Evolutionary conservation across 768 basidiomycete genomes (phyloP).

Genomic region (Leccinum aurantiacum): DNA sequence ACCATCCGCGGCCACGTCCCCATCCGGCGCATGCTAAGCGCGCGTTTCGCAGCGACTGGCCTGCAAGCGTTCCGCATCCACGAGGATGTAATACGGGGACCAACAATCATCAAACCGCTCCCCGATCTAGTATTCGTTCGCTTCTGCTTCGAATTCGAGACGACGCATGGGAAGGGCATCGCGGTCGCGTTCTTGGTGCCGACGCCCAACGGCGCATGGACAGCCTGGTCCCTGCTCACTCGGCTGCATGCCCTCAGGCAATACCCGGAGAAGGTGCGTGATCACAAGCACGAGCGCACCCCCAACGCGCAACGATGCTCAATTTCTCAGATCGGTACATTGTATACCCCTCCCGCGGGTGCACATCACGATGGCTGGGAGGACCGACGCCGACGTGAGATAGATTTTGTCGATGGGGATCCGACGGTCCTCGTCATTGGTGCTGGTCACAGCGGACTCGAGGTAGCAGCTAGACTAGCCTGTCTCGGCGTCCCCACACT

Average conservation of each 20-base stretch:
- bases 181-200: slow-evolving; percentile 55
- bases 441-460: slow-evolving; percentile 67
- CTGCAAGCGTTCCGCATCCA: slow-evolving; percentile 19
- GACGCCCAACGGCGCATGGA: slow-evolving; percentile 46
- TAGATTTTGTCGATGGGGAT: slow-evolving; percentile 43
- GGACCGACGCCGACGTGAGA: slow-evolving; percentile 40
- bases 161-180: slow-evolving; percentile 44
- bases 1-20: slow-evolving; percentile 39
- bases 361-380: slow-evolving; percentile 51
- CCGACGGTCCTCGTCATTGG: slow-evolving; percentile 65
- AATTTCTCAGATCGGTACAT: slow-evolving; percentile 31
- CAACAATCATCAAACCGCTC: slow-evolving; percentile 39
- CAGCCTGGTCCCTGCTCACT: slow-evolving; percentile 59
- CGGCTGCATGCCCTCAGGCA: slow-evolving; percentile 55
- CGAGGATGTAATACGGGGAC: slow-evolving; percentile 26
- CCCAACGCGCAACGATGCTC: neutral
- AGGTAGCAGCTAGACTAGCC: slow-evolving; percentile 60
- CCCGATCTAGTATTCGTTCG: slow-evolving; percentile 60
- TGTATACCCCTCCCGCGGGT: slow-evolving; percentile 38
- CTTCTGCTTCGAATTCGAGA: slow-evolving; percentile 56
- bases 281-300: neutral
- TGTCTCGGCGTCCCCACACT: slow-evolving; percentile 52
- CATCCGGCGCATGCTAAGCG: too few relatives aligned
- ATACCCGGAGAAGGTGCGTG: slow-evolving; percentile 42
- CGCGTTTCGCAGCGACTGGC: slow-evolving; percentile 30